Base-by-base conservation (phyloP, 2,329 filamentous ascomycete species). In the Ilyonectria mors-panacis region DNA sequence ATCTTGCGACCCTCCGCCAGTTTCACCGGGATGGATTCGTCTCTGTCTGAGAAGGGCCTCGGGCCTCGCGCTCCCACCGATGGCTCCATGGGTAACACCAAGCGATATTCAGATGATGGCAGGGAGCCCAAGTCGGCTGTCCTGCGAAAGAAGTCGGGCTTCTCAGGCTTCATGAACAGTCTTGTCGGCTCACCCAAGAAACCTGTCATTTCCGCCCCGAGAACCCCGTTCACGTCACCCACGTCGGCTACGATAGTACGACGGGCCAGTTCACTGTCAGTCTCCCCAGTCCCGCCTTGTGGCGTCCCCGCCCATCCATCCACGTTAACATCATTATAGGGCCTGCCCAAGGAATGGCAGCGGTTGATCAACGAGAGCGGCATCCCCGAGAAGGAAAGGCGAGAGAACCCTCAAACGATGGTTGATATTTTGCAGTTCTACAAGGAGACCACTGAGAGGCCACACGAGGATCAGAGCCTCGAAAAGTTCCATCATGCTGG, bases 321-420 rank as follows among this genome's bases (percentile, higher is more conserved):
- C 64, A 45, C 37, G 55, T 63, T 73, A 68, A 72, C 67, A 65
- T 56, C 33, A 35, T 28, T 21, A 68, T 77, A 96, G 94, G 96
- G 96, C 70, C 87, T 99, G 30, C 96, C 96, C 19, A 97, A 96
- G 81, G 96, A 98, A 88, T 99, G 96, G 96, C 95, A 98, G 83
- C 92, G 94, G 68, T 89, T 98, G 79, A 90, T 99, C 78, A 94
- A 95, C 83, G 95, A 97, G 81, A 97, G 94, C 81, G 96, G 96
- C 71, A 98, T 99, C 76, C 93, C 95, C 30, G 94, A 97, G 83
- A 95, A 96, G 83, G 96, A 98, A 80, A 93, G 97, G 81, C 93
- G 95, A 80, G 93, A 97, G 81, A 94, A 98, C 78, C 96, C 96
- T 3, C 94, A 98, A 81, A 95, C 95, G 66, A 94, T 98, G 83